Percentiles rank a stretch among this genome's conserved stretches.
These are phyloP conservation scores for Protea cynaroides DNA, from an alignment of 164 flowering plant genomes.

Conservation along the genomic window DNA sequence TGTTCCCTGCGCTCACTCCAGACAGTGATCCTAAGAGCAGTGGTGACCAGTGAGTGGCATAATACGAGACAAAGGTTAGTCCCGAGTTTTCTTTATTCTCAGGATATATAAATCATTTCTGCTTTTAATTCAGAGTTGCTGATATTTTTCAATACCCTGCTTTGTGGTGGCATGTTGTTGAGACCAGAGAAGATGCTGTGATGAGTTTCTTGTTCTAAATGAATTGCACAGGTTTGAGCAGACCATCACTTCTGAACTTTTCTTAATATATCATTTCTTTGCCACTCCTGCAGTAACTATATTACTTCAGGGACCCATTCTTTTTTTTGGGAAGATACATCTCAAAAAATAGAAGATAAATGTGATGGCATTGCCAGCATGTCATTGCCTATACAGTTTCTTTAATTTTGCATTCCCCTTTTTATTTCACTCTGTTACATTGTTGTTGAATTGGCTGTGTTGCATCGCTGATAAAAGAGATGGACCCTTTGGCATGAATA, in stretches of 20 bases:
- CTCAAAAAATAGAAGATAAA: not conserved
- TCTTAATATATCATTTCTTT: not conserved
- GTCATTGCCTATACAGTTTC: not conserved
- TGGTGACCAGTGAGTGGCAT: slow-evolving; percentile 14
- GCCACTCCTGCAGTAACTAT: not conserved
- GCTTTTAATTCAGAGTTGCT: not conserved
- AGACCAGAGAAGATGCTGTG: not conserved
- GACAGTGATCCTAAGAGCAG: slow-evolving; percentile 35
- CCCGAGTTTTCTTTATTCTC: not conserved
- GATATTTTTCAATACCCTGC: not conserved
- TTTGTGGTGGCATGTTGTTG: not conserved
- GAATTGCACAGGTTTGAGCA: not conserved
- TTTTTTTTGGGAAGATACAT: not conserved
- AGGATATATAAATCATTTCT: not conserved
- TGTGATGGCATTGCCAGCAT: not conserved
- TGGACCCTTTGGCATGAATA: not conserved
- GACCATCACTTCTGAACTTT: not conserved
- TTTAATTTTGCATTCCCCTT: not conserved
- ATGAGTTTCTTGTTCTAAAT: not conserved
- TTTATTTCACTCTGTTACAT: not conserved
- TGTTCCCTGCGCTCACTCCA: slow-evolving; percentile 70
- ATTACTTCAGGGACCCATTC: not conserved
- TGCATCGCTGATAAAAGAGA: not conserved
- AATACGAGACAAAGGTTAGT: not conserved
- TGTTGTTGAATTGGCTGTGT: not conserved